phyloP scores from a whole-genome alignment of 2,329 filamentous ascomycete genomes.

The Tolypocladium ophioglossoides region DNA sequence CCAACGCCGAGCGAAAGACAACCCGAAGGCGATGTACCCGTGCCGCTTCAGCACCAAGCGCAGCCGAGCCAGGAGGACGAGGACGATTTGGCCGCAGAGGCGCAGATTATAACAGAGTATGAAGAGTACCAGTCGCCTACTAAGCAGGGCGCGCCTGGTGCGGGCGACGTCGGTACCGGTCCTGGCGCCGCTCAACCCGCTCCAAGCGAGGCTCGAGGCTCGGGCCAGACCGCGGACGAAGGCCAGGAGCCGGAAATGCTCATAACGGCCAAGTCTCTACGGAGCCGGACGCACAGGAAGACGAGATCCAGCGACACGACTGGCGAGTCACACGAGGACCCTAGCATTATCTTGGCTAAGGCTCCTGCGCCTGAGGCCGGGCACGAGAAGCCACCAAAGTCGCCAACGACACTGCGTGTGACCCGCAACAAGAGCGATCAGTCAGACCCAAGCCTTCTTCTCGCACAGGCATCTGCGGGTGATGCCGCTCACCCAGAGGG shows the following conservation, averaged over 20 bases:
- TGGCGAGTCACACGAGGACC: slow-evolving; percentile 14
- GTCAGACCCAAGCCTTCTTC: slow-evolving; percentile 14
- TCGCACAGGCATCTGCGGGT: slow-evolving; percentile 12
- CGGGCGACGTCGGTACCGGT: background rate
- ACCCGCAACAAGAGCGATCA: slow-evolving; percentile 15
- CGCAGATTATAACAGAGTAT: slow-evolving; percentile 12
- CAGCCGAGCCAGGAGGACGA: background rate
- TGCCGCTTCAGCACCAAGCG: background rate
- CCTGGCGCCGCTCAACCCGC: background rate
- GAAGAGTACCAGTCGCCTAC: slow-evolving; percentile 2
- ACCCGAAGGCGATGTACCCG: background rate
- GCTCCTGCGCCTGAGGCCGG: slow-evolving; percentile 6
- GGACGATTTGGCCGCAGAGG: slow-evolving; percentile 6
- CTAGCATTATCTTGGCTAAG: slow-evolving; percentile 16
- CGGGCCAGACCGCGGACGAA: slow-evolving; percentile 2
- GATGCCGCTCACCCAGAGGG: slow-evolving; percentile 5
- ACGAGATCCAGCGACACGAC: slow-evolving; percentile 11
- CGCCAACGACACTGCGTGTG: slow-evolving; percentile 9
- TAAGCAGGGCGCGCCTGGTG: background rate
- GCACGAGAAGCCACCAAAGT: background rate
- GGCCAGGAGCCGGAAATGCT: slow-evolving; percentile 11
- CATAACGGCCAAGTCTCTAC: slow-evolving; percentile 18
- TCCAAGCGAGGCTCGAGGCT: slow-evolving; percentile 1
- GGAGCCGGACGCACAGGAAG: slow-evolving; percentile 16
- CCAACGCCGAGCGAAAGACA: background rate